These are phyloP conservation scores for Cinnamomum micranthum DNA, from an alignment of 164 flowering plant species.

Conservation along the genomic window DNA sequence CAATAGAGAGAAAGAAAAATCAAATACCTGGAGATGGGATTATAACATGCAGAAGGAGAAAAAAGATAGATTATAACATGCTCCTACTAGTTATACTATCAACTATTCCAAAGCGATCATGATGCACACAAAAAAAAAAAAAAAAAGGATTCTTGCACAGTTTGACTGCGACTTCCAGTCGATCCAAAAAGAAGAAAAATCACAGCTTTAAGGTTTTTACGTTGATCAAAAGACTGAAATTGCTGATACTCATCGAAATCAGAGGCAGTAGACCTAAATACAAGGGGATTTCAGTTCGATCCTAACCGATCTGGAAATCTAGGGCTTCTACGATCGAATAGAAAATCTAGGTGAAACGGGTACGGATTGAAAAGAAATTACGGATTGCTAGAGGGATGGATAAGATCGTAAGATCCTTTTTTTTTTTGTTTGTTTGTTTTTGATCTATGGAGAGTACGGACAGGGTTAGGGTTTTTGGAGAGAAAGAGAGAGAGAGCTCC, in stretches of 20 bases:
- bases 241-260: neutral
- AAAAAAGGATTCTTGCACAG: neutral
- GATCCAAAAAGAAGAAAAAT: neutral
- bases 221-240: neutral
- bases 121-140: neutral
- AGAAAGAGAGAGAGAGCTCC: neutral
- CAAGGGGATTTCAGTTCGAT: neutral
- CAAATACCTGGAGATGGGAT: too few species aligned
- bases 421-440: too few species aligned
- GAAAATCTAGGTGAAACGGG: neutral
- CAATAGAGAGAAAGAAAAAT: too few species aligned
- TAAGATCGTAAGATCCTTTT: too few species aligned
- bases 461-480: neutral
- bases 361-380: neutral
- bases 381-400: neutral
- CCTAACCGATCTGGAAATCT: neutral
- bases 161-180: neutral
- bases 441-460: neutral
- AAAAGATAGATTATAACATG: too few species aligned
- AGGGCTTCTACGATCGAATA: neutral
- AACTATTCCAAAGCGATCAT: too few species aligned
- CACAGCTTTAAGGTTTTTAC: neutral
- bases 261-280: neutral
- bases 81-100: too few species aligned
- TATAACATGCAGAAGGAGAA: too few species aligned